These are phyloP conservation scores for Aspergillus fructus DNA, from an alignment of 2,329 filamentous ascomycete genomes.

Conservation along the genomic window DNA sequence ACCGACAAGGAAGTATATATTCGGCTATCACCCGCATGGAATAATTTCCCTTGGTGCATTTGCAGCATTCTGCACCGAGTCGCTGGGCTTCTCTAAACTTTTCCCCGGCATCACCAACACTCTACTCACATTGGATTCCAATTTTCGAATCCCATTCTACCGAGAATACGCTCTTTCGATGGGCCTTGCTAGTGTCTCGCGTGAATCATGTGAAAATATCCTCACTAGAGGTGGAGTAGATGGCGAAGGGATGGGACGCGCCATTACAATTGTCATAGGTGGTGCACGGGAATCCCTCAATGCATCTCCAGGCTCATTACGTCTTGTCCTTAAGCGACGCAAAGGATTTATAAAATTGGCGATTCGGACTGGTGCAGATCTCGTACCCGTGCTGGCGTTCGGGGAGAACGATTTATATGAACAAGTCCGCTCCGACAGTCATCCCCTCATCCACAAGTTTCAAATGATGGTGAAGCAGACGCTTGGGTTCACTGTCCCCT, in stretches of 20 bases:
- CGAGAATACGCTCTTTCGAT: conserved; percentile 89
- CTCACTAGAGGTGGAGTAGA: conserved; percentile 76
- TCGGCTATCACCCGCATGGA: conserved; percentile 95
- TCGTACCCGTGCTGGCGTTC: conserved; percentile 89
- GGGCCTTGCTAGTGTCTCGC: conserved; percentile 84
- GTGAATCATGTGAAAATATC: conserved; percentile 87
- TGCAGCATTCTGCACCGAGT: conserved; percentile 86
- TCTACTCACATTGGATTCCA: conserved; percentile 87
- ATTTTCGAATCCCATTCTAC: conserved; percentile 92
- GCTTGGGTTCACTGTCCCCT: conserved; percentile 88
- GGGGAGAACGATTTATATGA: conserved; percentile 97
- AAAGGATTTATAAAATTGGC: conserved; percentile 95
- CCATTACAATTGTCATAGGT: conserved; percentile 92
- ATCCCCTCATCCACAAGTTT: conserved; percentile 75
- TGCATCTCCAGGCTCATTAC: conserved; percentile 73
- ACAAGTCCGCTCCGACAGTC: conserved; percentile 73
- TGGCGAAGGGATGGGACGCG: conserved; percentile 83
- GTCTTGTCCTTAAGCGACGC: conserved; percentile 75
- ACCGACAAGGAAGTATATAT: conserved; percentile 86
- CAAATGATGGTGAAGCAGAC: conserved; percentile 83
- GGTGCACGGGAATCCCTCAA: conserved; percentile 91
- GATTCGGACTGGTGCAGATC: conserved; percentile 84
- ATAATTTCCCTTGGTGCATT: conserved; percentile 98
- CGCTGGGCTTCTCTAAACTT: conserved; percentile 78
- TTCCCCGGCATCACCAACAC: conserved; percentile 97